Evolutionary conservation across 768 basidiomycete genomes (phyloP), one percentile per base, ranked within the genome.

Genomic region (Rickenella mellea): DNA sequence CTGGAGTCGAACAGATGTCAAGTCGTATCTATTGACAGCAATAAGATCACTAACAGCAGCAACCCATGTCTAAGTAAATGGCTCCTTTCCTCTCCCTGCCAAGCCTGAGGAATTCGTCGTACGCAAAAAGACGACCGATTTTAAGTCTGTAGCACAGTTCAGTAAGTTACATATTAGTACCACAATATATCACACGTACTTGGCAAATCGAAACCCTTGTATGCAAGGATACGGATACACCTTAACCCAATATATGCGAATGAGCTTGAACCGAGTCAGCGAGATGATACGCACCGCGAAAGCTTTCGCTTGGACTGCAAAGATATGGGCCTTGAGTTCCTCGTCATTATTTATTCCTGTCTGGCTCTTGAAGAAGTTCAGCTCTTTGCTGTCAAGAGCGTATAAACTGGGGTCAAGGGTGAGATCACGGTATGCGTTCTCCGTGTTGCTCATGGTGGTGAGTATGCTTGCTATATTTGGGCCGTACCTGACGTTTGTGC

Each of bases 61-160:
- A 70, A 3, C 66, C 71, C 9, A 71, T 53, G 33, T 74, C 71
- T 6, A 73, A 55, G 17, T 71, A 55, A 10, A 73, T 56, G 0
- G 63, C 63, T 1, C 57, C 57, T 5, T 49, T 28, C 22, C 63
- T 63, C 20, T 64, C 61, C 38, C 46, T 56, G 5, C 61, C 68
- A 9, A 72, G 54, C 30, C 55, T 52, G 5, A 71, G 53, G 7
- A 68, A 48, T 3, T 27, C 29, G 6, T 50, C 15, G 32, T 60
- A 66, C 10, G 36, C 44, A 36, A 22, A 22, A 7, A 36, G 33
- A 10, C 15, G 33, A 10, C 33, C 24, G 24, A 36, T 36, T 22
- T 22, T 8, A 14, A 36, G 33, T 17, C 33, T 36, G 9, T 9
- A 36, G 9, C 19, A 36, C 3, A 8, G 24, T 36, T 8, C 3